Percentiles rank a stretch among this genome's conserved stretches.
Evolutionary conservation across 495 filamentous ascomycete genomes (phyloP).

Genomic region (Bryoglossum gracile): DNA sequence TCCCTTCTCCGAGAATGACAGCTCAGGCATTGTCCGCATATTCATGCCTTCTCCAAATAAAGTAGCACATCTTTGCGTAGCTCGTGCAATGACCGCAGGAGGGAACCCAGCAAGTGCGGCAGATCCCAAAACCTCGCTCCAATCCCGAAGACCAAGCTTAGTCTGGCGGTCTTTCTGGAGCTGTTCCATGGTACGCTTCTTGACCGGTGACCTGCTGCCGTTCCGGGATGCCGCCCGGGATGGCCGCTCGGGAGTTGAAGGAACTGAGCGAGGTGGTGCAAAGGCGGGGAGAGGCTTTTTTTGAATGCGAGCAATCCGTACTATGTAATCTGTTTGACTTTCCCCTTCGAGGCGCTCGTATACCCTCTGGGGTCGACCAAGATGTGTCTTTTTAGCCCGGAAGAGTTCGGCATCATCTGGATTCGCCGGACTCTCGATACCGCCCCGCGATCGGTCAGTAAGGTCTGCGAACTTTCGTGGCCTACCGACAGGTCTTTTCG

Average conservation of each 20-base stretch:
- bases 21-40: slow-evolving; percentile 50
- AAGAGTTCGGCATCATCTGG: slow-evolving; percentile 6
- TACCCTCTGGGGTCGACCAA: slow-evolving; percentile 32
- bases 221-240: not conserved
- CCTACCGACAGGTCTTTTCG: slow-evolving; percentile 12
- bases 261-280: slow-evolving; percentile 5
- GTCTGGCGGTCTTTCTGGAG: not conserved
- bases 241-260: not conserved
- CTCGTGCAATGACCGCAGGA: slow-evolving; percentile 50
- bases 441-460: slow-evolving; percentile 1
- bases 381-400: slow-evolving; percentile 12
- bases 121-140: slow-evolving; percentile 71
- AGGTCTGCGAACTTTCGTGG: slow-evolving; percentile 23
- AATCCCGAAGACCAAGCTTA: slow-evolving; percentile 54
- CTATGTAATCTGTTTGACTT: slow-evolving; percentile 33
- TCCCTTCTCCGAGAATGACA: slow-evolving; percentile 18
- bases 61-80: slow-evolving; percentile 59
- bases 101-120: slow-evolving; percentile 65
- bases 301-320: slow-evolving; percentile 33
- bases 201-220: not conserved
- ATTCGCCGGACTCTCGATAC: not conserved
- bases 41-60: slow-evolving; percentile 61
- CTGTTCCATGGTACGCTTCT: slow-evolving; percentile 6
- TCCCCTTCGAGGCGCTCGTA: slow-evolving; percentile 36
- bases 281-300: slow-evolving; percentile 26